Evolutionary conservation across 352 stramenopile genomes (phyloP).

Genomic region (Peronosclerospora sorghi): DNA sequence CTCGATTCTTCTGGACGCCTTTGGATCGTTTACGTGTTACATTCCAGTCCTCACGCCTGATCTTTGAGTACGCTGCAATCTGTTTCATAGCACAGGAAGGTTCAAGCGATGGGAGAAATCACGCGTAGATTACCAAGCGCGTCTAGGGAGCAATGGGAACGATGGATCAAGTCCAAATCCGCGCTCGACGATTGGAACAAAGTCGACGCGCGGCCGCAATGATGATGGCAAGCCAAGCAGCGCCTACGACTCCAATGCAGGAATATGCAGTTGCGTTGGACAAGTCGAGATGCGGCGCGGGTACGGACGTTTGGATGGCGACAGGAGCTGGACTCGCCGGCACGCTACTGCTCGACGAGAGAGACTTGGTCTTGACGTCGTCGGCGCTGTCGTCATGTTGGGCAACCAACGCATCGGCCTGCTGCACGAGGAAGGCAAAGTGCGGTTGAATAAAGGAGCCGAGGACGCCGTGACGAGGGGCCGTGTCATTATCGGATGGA

Average conservation of each 20-base stretch:
- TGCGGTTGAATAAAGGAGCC: conserved; percentile 42
- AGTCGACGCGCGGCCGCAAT: conserved; percentile 35
- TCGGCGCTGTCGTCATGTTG: conserved; percentile 1
- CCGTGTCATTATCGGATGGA: conserved; percentile 18
- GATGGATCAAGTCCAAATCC: too few species aligned
- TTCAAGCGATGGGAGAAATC: background rate
- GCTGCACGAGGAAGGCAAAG: conserved; percentile 19
- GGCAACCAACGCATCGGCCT: background rate
- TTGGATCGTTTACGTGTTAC: conserved; percentile 79
- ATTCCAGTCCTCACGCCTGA: conserved; percentile 63
- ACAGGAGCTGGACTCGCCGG: too few species aligned
- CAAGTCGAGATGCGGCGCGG: conserved; percentile 9
- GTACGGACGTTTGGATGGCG: conserved; percentile 6
- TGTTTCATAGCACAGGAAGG: background rate
- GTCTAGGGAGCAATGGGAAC: too few species aligned
- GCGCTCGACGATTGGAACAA: conserved; percentile 9
- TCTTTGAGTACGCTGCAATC: conserved; percentile 9
- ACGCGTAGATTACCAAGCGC: too few species aligned
- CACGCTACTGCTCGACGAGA: conserved; percentile 3
- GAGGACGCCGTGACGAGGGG: conserved; percentile 43
- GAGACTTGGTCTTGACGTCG: too few species aligned
- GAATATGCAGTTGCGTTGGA: conserved; percentile 27
- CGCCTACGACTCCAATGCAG: conserved; percentile 40
- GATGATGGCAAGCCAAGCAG: conserved; percentile 37
- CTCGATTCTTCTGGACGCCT: conserved; percentile 60